Evolutionary conservation across 441 rosid species (phyloP), one percentile per base, ranked within the genome.

Genomic region (Arabidopsis hybrid): DNA sequence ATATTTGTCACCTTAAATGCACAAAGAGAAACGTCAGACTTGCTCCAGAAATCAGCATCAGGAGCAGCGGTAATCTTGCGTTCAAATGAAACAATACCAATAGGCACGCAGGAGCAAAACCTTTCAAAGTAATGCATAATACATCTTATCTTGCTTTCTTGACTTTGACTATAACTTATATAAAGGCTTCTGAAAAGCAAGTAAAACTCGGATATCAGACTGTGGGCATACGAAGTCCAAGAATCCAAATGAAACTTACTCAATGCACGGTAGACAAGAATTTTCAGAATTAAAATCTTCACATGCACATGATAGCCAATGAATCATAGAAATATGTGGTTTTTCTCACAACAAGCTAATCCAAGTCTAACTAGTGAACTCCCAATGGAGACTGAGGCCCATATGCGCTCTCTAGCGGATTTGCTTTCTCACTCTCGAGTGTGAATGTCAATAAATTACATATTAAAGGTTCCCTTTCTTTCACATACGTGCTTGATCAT

Each of bases 41-140:
- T 78, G 78, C 83, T 78, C 99, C 99, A 93, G 80, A 87, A 83
- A 36, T 85, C 87, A 76, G 85, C 64, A 53, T 79, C 67, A 7
- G 93, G 89, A 74, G 85, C 84, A 76, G 86, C 26, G 65, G 74
- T 34, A 58, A 91, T 77, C 84, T 92, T 93, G 67, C 92, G 85
- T 87, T 93, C 95, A 84, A 88, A 93, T 67, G 97, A 93, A 49
- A 93, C 85, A 46, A 63, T 77, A 36, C 94, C 99, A 67, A 31
- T 60, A 36, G 98, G 95, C 83, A 83, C 59, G 36, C 65, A 68
- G 31, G 82, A 83, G 78, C 86, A 84, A 76, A 90, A 84, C 86
- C 95, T 87, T 67, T 81, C 87, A 75, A 95, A 95, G 86, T 93
- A 95, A 79, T 89, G 91, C 46, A 84, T 58, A 17, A 91, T 80